Evolutionary conservation across 805 yeast genomes (phyloP), one percentile per base, ranked within the genome.

Genomic region (Saccharomycopsis selenospora): DNA sequence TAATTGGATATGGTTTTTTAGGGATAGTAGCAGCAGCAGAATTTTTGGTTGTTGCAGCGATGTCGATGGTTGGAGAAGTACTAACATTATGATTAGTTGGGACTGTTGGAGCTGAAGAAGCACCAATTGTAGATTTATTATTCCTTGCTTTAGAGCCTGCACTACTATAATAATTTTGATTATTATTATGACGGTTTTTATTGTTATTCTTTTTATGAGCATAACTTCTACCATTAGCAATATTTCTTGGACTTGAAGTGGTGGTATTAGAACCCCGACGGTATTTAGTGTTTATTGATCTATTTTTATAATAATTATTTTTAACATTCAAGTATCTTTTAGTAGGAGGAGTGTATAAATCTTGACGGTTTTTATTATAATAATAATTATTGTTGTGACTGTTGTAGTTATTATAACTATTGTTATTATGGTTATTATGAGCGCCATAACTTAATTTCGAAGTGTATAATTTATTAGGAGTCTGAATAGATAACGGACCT

Each of bases 281-380:
- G 7, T 27, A 14, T 14, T 10, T 10, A 5, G 25, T n/a, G 14
- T 38, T 17, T 8, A 17, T 10, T 23, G 42, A 38, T n/a, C 23
- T 13, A n/a, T 7, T 8, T 20, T 27, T 14, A 17, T 33, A 17
- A 8, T 23, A 22, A 20, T 27, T 42, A 28, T 24, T 25, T 11
- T 40, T 28, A 4, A 36, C 40, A 29, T 49, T 45, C 46, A 45
- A 28, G 14, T 40, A 28, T 18, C 53, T 36, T 17, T 46, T 50
- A 14, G 89, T 78, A 48, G 83, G 84, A 2, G 93, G 93, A 3
- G 93, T 85, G 61, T 83, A 85, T 56, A 74, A 81, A 59, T 85
- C 91, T 56, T 80, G 82, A 45, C 91, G 71, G 55, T 77, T 77
- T 57, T 75, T 81, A 14, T 57, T 48, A 42, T 63, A 59, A n/a